phyloP scores from a whole-genome alignment of 164 flowering plant genomes.

The Aristolochia californica region DNA sequence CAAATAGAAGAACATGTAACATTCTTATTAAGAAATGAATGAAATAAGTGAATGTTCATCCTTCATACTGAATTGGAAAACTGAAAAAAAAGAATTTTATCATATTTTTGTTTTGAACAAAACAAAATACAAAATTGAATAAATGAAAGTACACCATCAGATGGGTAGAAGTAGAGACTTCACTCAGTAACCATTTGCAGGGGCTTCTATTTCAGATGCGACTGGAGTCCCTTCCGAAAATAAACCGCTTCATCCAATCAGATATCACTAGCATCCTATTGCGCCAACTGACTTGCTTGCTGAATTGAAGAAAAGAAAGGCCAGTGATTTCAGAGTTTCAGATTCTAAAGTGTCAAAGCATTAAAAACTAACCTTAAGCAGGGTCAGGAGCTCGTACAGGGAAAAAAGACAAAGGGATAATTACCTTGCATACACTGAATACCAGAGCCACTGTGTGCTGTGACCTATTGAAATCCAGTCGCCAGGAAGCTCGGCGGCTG shows the following conservation, averaged over 20 bases:
- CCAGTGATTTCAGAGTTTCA: too few species aligned
- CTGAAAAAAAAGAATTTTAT: background rate
- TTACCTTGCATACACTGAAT: conserved; percentile 92
- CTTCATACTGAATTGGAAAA: background rate
- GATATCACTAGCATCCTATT: conserved; percentile 73
- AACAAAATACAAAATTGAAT: too few species aligned
- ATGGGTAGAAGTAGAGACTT: too few species aligned
- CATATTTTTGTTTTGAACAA: too few species aligned
- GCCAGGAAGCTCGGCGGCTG: conserved; percentile 93
- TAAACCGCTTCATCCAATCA: conserved; percentile 76
- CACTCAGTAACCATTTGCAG: background rate
- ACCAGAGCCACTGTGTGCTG: conserved; percentile 94
- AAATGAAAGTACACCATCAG: too few species aligned
- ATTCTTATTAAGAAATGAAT: too few species aligned
- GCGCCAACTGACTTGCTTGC: conserved; percentile 97
- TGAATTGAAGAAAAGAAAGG: conserved; percentile 21
- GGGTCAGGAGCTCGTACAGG: too few species aligned
- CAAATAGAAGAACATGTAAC: too few species aligned
- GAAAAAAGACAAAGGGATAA: too few species aligned
- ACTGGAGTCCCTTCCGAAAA: conserved; percentile 89
- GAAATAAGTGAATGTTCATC: too few species aligned
- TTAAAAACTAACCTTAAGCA: too few species aligned
- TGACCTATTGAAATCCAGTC: conserved; percentile 94
- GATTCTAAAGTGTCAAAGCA: too few species aligned
- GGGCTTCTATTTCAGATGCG: conserved; percentile 28